Conservation (phyloP, 805 yeast species). For the Suhomyces tanzawaensis region DNA sequence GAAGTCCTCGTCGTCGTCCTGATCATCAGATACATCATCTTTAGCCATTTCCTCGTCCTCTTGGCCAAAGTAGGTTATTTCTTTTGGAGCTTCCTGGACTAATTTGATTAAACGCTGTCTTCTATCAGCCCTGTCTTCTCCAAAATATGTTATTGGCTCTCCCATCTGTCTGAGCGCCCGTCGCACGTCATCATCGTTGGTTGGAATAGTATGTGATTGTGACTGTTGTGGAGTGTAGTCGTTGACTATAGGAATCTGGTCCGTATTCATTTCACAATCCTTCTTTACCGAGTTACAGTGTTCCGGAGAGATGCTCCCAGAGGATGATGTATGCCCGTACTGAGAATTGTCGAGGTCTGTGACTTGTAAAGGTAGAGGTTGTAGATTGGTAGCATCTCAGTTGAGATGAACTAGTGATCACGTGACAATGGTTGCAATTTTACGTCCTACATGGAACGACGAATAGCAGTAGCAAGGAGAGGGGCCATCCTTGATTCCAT, state of each 20-base stretch:
- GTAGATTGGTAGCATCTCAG: too few species aligned
- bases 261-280: neutral
- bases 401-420: too few species aligned
- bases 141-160: slow-evolving; percentile 55
- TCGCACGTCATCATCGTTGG: slow-evolving; percentile 64
- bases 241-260: slow-evolving; percentile 1
- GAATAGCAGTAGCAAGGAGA: too few species aligned
- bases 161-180: slow-evolving; percentile 44
- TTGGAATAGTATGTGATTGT: slow-evolving; percentile 46
- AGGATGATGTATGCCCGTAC: too few species aligned
- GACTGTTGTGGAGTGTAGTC: neutral
- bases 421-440: too few species aligned
- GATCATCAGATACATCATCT: slow-evolving; percentile 37
- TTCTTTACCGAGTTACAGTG: too few species aligned
- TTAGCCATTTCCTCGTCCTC: slow-evolving; percentile 15
- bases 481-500: too few species aligned
- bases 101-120: slow-evolving; percentile 55
- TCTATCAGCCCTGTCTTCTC: slow-evolving; percentile 61
- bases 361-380: too few species aligned
- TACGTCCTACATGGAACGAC: too few species aligned
- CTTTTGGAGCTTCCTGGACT: slow-evolving; percentile 30
- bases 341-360: too few species aligned
- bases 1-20: slow-evolving; percentile 72
- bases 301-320: too few species aligned
- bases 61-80: slow-evolving; percentile 7